Evolutionary conservation across 805 yeast genomes (phyloP), one percentile per base, ranked within the genome.

Genomic region (Millerago galiae): DNA sequence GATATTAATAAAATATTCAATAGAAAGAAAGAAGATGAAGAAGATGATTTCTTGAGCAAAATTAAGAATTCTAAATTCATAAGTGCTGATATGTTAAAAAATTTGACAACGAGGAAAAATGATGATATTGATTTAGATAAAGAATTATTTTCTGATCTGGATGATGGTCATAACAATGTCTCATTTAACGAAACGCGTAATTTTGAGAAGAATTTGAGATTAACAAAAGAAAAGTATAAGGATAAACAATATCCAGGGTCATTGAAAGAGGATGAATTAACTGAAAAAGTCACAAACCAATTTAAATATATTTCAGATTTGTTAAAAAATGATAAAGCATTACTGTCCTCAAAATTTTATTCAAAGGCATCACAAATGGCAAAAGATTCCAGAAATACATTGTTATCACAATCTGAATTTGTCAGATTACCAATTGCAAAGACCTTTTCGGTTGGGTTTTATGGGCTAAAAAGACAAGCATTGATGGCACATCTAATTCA

Each of bases 381-480:
- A 12, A 50, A 60, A 13, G 43, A 54, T 1, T 75, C 83, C 3
- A 48, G 54, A 3, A 62, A 70, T 26, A 62, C 69, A 4, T 59
- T 70, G 1, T 61, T 82, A 48, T 67, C 82, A 0, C 63, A 61
- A 24, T 7, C 38, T 2, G 58, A 57, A 15, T 62, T 77, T 21
- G 63, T 71, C 48, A 64, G 62, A 13, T 52, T 78, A 9, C 68
- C 74, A 15, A 70, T 79, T 60, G 49, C 59, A 13, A 53, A 58
- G 28, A 9, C 38, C 12, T 79, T 72, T 52, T 53, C 64, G 3
- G 78, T 77, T 24, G 90, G 91, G 0, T 83, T 70, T 53, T 71
- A 72, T 47, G 91, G 90, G 0, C 57, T 74, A 28, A 68, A 67
- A 47, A 64, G 90, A 42, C 84, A 81, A 48, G 62, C 70, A 42